Conservation (phyloP, 2,329 filamentous ascomycete species). For the Parasarocladium wereldwijsianum region DNA sequence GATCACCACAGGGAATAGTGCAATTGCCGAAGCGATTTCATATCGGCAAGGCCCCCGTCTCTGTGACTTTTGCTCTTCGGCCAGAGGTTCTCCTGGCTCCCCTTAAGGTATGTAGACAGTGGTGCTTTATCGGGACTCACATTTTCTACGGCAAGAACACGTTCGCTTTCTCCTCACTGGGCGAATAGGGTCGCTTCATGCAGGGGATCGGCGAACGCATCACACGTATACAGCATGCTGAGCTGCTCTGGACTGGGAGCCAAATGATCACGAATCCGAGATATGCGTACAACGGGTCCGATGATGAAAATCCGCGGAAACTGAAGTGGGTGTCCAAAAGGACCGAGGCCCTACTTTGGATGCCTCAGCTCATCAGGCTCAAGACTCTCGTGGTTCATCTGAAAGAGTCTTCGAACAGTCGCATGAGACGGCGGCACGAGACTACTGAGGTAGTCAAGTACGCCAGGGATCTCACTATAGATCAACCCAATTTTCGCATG, state of each 20-base stretch:
- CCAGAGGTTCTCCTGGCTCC: conserved; percentile 22
- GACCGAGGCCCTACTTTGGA: conserved; percentile 18
- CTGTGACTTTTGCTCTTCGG: conserved; percentile 16
- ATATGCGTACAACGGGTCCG: too few relatives aligned
- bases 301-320: background rate
- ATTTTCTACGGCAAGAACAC: conserved; percentile 33
- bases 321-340: conserved; percentile 20
- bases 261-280: conserved; percentile 14
- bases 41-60: conserved; percentile 15
- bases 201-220: conserved; percentile 24
- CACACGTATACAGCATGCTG: conserved; percentile 28
- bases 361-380: conserved; percentile 23
- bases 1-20: conserved; percentile 2
- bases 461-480: conserved; percentile 14
- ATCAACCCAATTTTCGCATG: conserved; percentile 24
- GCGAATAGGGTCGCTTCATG: conserved; percentile 33
- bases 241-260: conserved; percentile 26
- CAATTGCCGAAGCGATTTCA: conserved; percentile 24
- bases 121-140: conserved; percentile 24
- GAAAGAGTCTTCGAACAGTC: conserved; percentile 16
- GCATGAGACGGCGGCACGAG: conserved; percentile 24
- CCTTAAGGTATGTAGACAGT: conserved; percentile 24
- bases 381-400: conserved; percentile 24
- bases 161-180: conserved; percentile 37
- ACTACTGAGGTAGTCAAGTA: conserved; percentile 8